Base-by-base conservation (phyloP, 495 filamentous ascomycete species). In the Choiromyces venosus region DNA sequence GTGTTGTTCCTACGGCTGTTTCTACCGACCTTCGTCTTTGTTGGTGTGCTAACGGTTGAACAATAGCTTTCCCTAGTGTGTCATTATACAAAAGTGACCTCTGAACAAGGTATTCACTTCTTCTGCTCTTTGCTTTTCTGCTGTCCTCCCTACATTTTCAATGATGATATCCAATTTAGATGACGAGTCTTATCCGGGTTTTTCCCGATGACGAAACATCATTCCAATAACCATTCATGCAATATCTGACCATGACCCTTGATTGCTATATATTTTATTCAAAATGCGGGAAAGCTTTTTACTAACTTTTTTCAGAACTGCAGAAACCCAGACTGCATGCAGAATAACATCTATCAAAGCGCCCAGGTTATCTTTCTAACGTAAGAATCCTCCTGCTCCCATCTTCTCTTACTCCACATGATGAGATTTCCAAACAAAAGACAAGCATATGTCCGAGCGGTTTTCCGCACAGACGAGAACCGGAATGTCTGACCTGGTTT, bases 381-480 rank as follows among this genome's bases (percentile, higher is more conserved):
- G 68, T 75, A 75, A 78, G 65, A 35, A 39, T 70, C n/a, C 38
- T 52, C 68, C 21, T 65, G 69, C 37, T 77, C 71, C 67, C 38
- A 70, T 71, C 69, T 70, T 21, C 38, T 7, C 68, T 66, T 74
- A 65, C 40, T 66, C 76, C 66, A 80, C 78, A 87, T 91, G 89
- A 91, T 92, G 89, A 91, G 77, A 78, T 80, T 82, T 87, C 84
- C 84, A 82, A 84, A 85, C 83, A 86, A 89, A 85, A 84, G 89
- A 92, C 91, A 93, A 93, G 91, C 91, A 93, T 93, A 93, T 93
- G 90, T 93, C 91, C 83, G 87, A 93, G 90, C 87, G 71, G 76
- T 86, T 83, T 82, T 84, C 80, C 74, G 89, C 87, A 73, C 84
- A 85, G 90, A 91, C 86, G 90, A 92, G 81, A 80, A 85, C 82